Conservation (phyloP, 1,284 basidiomycete species). For the Microstroma glucosiphilum region DNA sequence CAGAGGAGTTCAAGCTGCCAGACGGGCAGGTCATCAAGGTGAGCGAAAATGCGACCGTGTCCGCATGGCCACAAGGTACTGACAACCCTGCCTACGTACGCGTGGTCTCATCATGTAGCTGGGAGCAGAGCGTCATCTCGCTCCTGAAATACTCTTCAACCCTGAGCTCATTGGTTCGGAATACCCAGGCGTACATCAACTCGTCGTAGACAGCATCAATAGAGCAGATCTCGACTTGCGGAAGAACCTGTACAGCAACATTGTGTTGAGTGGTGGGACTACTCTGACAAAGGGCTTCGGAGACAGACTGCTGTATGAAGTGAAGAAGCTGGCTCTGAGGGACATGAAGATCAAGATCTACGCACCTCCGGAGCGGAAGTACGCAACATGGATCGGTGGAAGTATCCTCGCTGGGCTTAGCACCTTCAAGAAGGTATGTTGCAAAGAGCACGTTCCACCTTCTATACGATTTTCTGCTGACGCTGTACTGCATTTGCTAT, state of each 20-base stretch:
- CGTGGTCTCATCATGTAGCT: conserved; percentile 59
- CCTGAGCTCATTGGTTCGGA: conserved; percentile 94
- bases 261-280: conserved; percentile 92
- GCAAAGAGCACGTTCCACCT: background rate
- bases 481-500: background rate
- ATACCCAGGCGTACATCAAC: conserved; percentile 93
- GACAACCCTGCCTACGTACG: background rate
- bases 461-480: conserved; percentile 6
- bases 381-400: conserved; percentile 98
- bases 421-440: conserved; percentile 86
- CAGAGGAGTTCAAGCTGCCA: conserved; percentile 86
- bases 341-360: conserved; percentile 99
- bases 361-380: conserved; percentile 98
- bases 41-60: conserved; percentile 24
- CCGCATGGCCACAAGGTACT: too few relatives aligned
- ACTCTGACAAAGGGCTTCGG: conserved; percentile 68
- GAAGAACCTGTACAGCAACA: conserved; percentile 90
- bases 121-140: conserved; percentile 88
- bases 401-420: conserved; percentile 73
- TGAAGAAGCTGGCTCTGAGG: conserved; percentile 91
- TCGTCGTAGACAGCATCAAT: conserved; percentile 55
- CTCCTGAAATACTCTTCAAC: conserved; percentile 96
- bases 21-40: conserved; percentile 92
- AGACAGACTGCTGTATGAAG: conserved; percentile 86
- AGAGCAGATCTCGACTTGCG: conserved; percentile 71